Percentiles rank a stretch among this genome's conserved stretches.
Conservation (phyloP, 495 filamentous ascomycete species). For the Margaritispora aquatica region DNA sequence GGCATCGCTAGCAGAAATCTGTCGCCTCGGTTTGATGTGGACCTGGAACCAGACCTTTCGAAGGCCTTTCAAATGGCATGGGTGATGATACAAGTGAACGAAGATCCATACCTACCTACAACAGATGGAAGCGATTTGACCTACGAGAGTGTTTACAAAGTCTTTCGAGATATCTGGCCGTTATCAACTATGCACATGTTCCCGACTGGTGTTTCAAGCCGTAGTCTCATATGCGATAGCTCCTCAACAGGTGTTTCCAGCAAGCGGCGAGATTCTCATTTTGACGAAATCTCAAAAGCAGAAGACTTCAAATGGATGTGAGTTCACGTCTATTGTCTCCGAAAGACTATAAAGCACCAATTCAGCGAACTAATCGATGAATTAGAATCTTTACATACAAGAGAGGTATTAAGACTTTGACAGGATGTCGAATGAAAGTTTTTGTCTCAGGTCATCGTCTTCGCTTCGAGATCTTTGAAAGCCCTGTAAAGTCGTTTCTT, state of each 20-base stretch:
- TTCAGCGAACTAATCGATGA: no score
- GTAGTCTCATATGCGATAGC: background rate
- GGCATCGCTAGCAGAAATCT: background rate
- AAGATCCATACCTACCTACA: background rate
- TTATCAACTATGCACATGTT: background rate
- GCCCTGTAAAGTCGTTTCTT: background rate
- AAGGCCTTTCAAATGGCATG: background rate
- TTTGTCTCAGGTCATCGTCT: background rate
- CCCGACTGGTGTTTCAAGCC: background rate
- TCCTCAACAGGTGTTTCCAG: background rate
- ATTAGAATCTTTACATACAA: background rate
- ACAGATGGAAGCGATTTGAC: background rate
- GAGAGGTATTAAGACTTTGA: no score
- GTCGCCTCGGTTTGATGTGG: background rate
- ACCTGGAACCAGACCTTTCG: background rate
- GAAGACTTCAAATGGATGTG: constrained; percentile 1
- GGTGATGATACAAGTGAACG: background rate
- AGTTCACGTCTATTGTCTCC: background rate
- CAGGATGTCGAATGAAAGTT: background rate
- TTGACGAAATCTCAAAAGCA: background rate
- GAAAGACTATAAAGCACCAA: background rate
- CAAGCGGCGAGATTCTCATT: background rate
- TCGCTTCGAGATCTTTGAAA: background rate
- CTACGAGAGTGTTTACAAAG: background rate
- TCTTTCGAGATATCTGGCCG: background rate